Percentiles rank a stretch among this genome's conserved stretches.
These are phyloP conservation scores for Saccharomycopsis selenospora DNA, from an alignment of 805 yeast genomes.

Conservation along the genomic window DNA sequence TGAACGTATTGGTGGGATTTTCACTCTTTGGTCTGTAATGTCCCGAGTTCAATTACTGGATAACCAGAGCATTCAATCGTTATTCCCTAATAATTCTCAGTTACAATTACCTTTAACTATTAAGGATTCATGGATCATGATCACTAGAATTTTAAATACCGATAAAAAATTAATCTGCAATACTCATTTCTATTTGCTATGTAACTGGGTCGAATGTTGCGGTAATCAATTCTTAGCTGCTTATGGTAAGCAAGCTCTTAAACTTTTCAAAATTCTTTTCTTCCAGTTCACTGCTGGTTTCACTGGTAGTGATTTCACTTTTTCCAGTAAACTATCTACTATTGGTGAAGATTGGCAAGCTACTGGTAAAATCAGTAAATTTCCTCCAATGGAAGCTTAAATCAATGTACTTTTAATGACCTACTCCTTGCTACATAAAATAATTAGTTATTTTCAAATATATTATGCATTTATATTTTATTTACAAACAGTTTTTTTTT, in stretches of 20 bases:
- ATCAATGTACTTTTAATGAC: neutral
- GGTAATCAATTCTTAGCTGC: slow-evolving; percentile 46
- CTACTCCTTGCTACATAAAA: too few species aligned
- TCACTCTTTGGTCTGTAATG: slow-evolving; percentile 71
- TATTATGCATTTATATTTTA: neutral
- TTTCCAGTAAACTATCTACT: slow-evolving; percentile 70
- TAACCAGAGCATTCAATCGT: slow-evolving; percentile 20
- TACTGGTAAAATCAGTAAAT: slow-evolving; percentile 34
- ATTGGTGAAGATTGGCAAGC: slow-evolving; percentile 73
- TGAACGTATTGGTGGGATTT: slow-evolving; percentile 83
- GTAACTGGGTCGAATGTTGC: slow-evolving; percentile 90
- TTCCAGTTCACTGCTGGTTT: slow-evolving; percentile 47
- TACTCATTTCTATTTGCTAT: slow-evolving; percentile 62
- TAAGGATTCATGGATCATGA: slow-evolving; percentile 55
- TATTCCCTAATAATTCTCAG: neutral
- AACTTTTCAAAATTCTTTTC: slow-evolving; percentile 45
- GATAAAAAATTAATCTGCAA: slow-evolving; percentile 45
- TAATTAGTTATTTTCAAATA: neutral
- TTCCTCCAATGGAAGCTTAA: slow-evolving; percentile 13
- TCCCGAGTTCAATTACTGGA: slow-evolving; percentile 41
- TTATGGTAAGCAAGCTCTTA: slow-evolving; percentile 66
- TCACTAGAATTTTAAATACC: slow-evolving; percentile 65
- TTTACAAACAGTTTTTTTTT: neutral
- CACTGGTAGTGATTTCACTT: slow-evolving; percentile 50
- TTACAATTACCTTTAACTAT: slow-evolving; percentile 42